These are phyloP conservation scores for Skeletonema tropicum DNA, from an alignment of 108 stramenopile species.

Conservation along the genomic window DNA sequence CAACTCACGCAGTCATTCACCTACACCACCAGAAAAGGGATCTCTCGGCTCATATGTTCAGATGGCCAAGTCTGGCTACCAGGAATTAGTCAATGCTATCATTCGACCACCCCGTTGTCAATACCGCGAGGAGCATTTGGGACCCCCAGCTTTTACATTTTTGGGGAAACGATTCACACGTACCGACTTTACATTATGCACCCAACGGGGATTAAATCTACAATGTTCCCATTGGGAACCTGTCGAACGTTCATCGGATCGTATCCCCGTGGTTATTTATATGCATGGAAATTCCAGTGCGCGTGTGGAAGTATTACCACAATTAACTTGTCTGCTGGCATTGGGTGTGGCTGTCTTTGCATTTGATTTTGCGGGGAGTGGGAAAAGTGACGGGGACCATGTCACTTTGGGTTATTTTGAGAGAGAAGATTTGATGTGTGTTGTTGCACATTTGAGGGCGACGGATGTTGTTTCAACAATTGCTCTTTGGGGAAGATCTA, in stretches of 20 bases:
- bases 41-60: constrained; percentile 60
- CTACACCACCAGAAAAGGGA: constrained; percentile 49
- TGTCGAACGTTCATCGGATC: constrained; percentile 75
- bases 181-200: constrained; percentile 92
- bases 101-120: constrained; percentile 61
- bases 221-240: constrained; percentile 98
- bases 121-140: constrained; percentile 73
- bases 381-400: constrained; percentile 95
- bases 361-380: constrained; percentile 99
- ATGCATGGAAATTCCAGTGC: constrained; percentile 74
- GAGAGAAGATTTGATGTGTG: constrained; percentile 94
- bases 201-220: constrained; percentile 84
- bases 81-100: constrained; percentile 83
- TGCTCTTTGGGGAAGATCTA: constrained; percentile 97
- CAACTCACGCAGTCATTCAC: constrained; percentile 40
- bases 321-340: constrained; percentile 67
- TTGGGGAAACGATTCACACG: constrained; percentile 90
- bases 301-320: constrained; percentile 66
- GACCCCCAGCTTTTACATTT: constrained; percentile 86
- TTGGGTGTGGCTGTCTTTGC: constrained; percentile 95
- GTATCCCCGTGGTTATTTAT: constrained; percentile 73
- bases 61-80: constrained; percentile 70
- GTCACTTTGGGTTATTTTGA: constrained; percentile 97
- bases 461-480: constrained; percentile 92
- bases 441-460: constrained; percentile 89